A percentile compares a stretch with the other conserved stretches of the same genome.
These are phyloP conservation scores for Kwoniella mangroviensis DNA, from an alignment of 768 basidiomycete species.

Conservation along the genomic window DNA sequence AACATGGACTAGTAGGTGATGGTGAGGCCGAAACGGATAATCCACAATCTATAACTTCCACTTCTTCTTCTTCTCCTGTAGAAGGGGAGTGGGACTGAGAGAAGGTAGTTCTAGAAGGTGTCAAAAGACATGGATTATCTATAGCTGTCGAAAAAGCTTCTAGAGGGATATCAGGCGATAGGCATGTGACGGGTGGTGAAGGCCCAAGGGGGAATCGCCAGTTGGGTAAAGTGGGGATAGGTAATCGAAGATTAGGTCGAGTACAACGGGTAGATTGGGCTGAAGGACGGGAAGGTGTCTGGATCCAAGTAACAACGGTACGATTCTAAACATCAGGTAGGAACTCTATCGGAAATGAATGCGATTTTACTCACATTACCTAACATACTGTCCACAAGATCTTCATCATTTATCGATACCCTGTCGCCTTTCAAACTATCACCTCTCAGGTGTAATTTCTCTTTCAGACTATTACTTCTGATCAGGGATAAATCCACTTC, in stretches of 20 bases:
- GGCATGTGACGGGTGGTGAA: conserved; percentile 42
- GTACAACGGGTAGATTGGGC: conserved; percentile 7
- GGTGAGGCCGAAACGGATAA: conserved; percentile 5
- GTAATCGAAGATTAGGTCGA: conserved; percentile 24
- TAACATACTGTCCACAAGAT: conserved; percentile 16
- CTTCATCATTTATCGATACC: conserved; percentile 8
- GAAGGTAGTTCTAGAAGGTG: neutral
- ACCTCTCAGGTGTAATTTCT: neutral
- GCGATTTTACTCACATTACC: conserved; percentile 3
- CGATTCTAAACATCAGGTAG: neutral
- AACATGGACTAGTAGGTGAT: conserved; percentile 11
- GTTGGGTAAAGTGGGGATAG: conserved; percentile 23
- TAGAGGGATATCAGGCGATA: conserved; percentile 38
- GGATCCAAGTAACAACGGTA: neutral
- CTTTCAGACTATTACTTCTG: neutral
- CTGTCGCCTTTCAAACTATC: neutral
- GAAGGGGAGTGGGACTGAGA: neutral
- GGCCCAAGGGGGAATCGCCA: conserved; percentile 45
- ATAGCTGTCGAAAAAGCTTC: conserved; percentile 37
- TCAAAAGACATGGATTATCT: conserved; percentile 35
- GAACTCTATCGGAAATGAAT: neutral
- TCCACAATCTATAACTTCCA: neutral
- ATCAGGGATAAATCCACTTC: conserved; percentile 35
- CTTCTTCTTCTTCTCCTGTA: neutral
- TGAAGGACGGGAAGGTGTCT: conserved; percentile 22